Conservation (phyloP, 2,329 filamentous ascomycete genomes). For the Cladosporium sp. region DNA sequence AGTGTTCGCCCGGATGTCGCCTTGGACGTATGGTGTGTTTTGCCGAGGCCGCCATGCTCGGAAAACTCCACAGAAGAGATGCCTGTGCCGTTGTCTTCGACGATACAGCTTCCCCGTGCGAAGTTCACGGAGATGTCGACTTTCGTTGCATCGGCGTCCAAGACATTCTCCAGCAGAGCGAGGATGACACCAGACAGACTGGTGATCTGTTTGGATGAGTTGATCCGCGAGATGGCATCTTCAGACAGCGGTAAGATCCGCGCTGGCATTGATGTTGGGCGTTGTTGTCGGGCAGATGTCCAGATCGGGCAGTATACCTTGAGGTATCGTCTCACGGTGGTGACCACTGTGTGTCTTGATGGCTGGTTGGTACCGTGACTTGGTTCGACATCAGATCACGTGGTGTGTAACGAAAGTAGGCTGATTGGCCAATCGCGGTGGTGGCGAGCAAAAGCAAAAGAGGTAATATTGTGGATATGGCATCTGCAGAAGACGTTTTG, state of each 20-base stretch:
- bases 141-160: conserved; percentile 74
- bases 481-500: not conserved
- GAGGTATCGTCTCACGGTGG: conserved; percentile 44
- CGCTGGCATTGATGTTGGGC: conserved; percentile 17
- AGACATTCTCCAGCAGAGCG: conserved; percentile 76
- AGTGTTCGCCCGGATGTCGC: conserved; percentile 42
- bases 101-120: conserved; percentile 68
- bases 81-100: conserved; percentile 83
- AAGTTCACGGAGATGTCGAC: conserved; percentile 75
- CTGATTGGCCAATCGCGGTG: too few species aligned
- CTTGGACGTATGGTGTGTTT: conserved; percentile 72
- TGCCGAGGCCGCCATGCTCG: conserved; percentile 69
- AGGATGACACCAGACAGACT: conserved; percentile 70
- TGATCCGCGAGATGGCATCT: conserved; percentile 62
- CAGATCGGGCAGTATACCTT: not conserved
- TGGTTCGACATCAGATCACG: conserved; percentile 7
- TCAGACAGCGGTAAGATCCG: conserved; percentile 31
- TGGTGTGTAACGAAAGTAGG: not conserved
- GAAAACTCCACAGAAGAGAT: conserved; percentile 73
- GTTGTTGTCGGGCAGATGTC: not conserved
- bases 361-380: conserved; percentile 7
- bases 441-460: not conserved
- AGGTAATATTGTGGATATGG: not conserved
- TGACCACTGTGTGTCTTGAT: conserved; percentile 20
- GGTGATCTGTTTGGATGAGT: conserved; percentile 78